phyloP scores from a whole-genome alignment of 306 rosid species.

The Senna tora region DNA sequence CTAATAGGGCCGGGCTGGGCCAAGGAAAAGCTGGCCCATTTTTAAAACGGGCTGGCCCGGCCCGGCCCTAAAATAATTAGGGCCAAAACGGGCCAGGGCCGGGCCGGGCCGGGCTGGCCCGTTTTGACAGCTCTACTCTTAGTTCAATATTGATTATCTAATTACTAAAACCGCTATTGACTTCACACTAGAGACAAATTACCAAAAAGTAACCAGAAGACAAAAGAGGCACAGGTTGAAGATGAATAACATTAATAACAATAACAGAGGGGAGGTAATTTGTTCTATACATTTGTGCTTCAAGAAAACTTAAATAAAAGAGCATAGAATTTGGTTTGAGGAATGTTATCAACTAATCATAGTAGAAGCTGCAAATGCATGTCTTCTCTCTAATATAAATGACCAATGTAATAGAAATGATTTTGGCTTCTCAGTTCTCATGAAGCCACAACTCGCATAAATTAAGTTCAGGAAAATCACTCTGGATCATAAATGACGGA shows the following conservation, averaged over 20 bases:
- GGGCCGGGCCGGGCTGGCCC: no score
- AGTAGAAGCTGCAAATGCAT: constrained; percentile 6
- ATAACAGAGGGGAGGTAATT: constrained; percentile 18
- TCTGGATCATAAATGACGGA: constrained; percentile 1
- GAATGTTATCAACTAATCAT: constrained; percentile 2
- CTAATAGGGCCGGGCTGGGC: no score
- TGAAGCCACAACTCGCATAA: no score
- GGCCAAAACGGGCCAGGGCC: no score
- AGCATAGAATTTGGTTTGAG: neutral
- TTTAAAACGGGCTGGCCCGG: neutral
- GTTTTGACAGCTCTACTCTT: no score
- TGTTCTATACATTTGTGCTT: constrained; percentile 6
- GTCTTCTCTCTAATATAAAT: constrained; percentile 29
- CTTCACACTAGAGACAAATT: constrained; percentile 9
- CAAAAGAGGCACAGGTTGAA: neutral
- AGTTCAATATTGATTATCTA: neutral
- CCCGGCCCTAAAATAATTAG: no score
- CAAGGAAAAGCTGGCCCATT: no score
- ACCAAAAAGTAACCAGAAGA: constrained; percentile 17
- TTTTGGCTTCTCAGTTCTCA: no score
- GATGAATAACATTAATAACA: neutral
- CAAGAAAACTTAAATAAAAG: constrained; percentile 28
- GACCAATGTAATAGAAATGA: constrained; percentile 17
- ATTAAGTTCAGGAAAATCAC: neutral
- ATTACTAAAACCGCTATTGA: neutral